Conservation (phyloP, 345 rosid species). For the Populus pruinosa region DNA sequence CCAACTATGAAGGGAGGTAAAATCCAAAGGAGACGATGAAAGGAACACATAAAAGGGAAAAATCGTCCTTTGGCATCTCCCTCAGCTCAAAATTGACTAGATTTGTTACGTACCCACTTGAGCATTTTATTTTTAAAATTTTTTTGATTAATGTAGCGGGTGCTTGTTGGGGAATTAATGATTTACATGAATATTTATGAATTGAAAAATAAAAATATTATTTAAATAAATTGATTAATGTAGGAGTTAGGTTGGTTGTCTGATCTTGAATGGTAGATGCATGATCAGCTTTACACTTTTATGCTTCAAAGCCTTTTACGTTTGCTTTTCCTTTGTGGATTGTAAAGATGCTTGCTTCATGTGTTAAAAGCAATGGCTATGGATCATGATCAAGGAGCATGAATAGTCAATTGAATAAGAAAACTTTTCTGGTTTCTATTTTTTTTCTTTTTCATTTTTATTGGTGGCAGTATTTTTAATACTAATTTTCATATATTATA, state of each 20-base stretch:
- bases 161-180: neutral
- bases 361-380: neutral
- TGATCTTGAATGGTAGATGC: conserved; percentile 44
- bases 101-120: conserved; percentile 23
- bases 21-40: conserved; percentile 66
- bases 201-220: too few relatives aligned
- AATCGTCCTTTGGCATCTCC: conserved; percentile 34
- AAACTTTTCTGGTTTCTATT: too few relatives aligned
- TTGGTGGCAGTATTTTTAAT: neutral
- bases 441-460: neutral
- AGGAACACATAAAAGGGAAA: conserved; percentile 48
- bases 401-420: neutral
- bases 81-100: conserved; percentile 19
- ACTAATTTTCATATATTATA: neutral
- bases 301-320: neutral
- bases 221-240: neutral
- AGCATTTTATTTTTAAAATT: neutral
- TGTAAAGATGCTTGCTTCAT: neutral
- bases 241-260: conserved; percentile 27
- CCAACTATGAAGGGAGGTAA: conserved; percentile 44
- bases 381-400: neutral
- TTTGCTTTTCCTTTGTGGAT: conserved; percentile 17
- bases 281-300: conserved; percentile 25
- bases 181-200: neutral
- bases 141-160: neutral